Evolutionary conservation across 169 alveolate species (phyloP).

Genomic region (Plasmodium yoelii): DNA sequence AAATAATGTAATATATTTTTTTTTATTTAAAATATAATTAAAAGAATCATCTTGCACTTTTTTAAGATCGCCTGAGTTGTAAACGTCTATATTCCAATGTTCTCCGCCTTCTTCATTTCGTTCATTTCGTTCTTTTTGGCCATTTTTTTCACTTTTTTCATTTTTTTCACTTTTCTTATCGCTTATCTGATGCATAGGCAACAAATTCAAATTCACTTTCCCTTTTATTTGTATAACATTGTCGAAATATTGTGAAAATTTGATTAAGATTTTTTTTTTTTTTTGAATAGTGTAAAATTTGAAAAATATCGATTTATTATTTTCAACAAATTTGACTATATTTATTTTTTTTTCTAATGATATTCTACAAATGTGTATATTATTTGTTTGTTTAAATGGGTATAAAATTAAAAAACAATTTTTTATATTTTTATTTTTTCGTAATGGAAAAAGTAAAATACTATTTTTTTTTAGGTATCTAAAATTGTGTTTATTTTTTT

Average conservation of each 20-base stretch:
- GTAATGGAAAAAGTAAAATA: conserved; percentile 14
- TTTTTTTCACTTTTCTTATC: too few relatives aligned
- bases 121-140: too few relatives aligned
- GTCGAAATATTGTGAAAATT: conserved; percentile 33
- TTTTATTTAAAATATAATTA: too few relatives aligned
- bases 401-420: conserved; percentile 26
- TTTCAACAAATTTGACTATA: conserved; percentile 1
- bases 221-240: conserved; percentile 36
- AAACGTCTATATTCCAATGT: too few relatives aligned
- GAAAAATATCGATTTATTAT: conserved; percentile 14
- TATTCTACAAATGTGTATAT: conserved; percentile 6
- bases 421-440: conserved; percentile 42
- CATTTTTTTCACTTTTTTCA: too few relatives aligned
- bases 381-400: not conserved
- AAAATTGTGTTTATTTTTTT: not conserved
- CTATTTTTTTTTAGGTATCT: conserved; percentile 28
- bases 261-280: conserved; percentile 30
- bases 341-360: conserved; percentile 39
- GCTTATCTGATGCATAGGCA: too few relatives aligned
- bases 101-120: too few relatives aligned
- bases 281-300: conserved; percentile 15
- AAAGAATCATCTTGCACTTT: too few relatives aligned
- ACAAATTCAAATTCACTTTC: conserved; percentile 21
- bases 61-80: too few relatives aligned
- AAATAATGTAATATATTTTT: too few relatives aligned